A percentile compares a stretch with the other conserved stretches of the same genome.
phyloP scores from a whole-genome alignment of 495 filamentous ascomycete genomes.

The Pseudevernia furfuracea region DNA sequence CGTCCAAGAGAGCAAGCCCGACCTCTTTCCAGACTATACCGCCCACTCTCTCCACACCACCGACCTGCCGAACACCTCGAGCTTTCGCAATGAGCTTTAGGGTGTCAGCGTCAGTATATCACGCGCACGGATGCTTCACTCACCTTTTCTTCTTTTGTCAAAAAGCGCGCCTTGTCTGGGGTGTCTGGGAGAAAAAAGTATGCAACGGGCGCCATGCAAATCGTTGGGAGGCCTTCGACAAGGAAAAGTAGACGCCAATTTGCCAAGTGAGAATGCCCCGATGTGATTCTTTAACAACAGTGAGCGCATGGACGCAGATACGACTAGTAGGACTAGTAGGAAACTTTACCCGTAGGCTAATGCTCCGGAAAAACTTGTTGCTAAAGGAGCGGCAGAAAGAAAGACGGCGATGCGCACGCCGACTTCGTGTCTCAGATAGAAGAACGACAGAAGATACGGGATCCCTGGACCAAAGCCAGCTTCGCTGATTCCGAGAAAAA shows the following conservation, averaged over 20 bases:
- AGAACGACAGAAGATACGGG: slow-evolving; percentile 71
- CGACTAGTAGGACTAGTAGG: too few species aligned
- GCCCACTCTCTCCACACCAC: slow-evolving; percentile 46
- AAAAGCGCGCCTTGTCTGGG: slow-evolving; percentile 59
- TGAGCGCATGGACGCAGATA: neutral
- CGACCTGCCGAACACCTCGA: slow-evolving; percentile 55
- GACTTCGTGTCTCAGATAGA: slow-evolving; percentile 72
- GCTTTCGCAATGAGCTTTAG: slow-evolving; percentile 45
- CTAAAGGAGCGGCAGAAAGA: slow-evolving; percentile 68
- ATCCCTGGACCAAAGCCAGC: slow-evolving; percentile 60
- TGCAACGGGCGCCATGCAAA: slow-evolving; percentile 55
- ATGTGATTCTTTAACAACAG: slow-evolving; percentile 50
- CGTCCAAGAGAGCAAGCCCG: slow-evolving; percentile 46
- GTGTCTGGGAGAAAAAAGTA: slow-evolving; percentile 67
- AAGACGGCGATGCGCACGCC: slow-evolving; percentile 72
- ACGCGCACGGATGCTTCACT: slow-evolving; percentile 15
- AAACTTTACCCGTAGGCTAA: slow-evolving; percentile 58
- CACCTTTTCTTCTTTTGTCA: slow-evolving; percentile 61
- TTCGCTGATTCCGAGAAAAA: slow-evolving; percentile 60
- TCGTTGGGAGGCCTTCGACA: slow-evolving; percentile 70
- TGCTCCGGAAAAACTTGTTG: slow-evolving; percentile 75
- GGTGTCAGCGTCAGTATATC: neutral
- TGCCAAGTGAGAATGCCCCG: slow-evolving; percentile 54
- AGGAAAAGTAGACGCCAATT: slow-evolving; percentile 79
- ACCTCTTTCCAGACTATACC: slow-evolving; percentile 54